A percentile compares a stretch with the other conserved stretches of the same genome.
Conservation (phyloP, 2,329 filamentous ascomycete genomes). For the Macrophomina phaseolina region DNA sequence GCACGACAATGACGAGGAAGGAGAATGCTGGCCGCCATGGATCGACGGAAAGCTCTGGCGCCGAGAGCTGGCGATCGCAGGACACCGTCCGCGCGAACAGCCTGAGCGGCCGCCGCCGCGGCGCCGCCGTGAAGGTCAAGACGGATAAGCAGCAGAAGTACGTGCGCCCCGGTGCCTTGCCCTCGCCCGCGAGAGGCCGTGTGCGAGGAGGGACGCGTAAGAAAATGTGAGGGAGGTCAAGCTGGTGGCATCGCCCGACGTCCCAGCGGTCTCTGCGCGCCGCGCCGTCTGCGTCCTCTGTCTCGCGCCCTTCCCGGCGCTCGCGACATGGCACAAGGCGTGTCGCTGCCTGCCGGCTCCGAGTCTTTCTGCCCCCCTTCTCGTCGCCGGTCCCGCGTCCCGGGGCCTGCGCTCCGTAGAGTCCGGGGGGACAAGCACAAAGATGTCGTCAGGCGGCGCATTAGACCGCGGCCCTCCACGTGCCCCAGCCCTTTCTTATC, state of each 20-base stretch:
- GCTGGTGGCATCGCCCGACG: conserved; percentile 29
- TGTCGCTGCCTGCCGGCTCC: conserved; percentile 16
- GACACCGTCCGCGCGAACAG: conserved; percentile 62
- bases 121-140: conserved; percentile 56
- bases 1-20: conserved; percentile 66
- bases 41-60: conserved; percentile 69
- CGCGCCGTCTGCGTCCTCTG: conserved; percentile 22
- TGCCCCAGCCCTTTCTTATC: conserved; percentile 20
- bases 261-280: conserved; percentile 23
- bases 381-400: neutral
- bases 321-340: conserved; percentile 22
- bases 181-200: conserved; percentile 19
- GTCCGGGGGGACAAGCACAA: conserved; percentile 19
- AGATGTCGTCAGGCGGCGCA: conserved; percentile 27
- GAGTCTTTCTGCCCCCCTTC: neutral
- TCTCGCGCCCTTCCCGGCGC: conserved; percentile 21
- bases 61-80: conserved; percentile 69
- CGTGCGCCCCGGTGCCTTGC: conserved; percentile 36
- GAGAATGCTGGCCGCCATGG: conserved; percentile 69
- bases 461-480: conserved; percentile 27
- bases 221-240: conserved; percentile 33
- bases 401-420: neutral
- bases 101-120: conserved; percentile 38
- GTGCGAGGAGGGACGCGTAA: conserved; percentile 20
- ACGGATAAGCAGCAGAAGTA: conserved; percentile 61